phyloP scores from a whole-genome alignment of 1,284 basidiomycete genomes.

The Schizophyllum amplum region DNA sequence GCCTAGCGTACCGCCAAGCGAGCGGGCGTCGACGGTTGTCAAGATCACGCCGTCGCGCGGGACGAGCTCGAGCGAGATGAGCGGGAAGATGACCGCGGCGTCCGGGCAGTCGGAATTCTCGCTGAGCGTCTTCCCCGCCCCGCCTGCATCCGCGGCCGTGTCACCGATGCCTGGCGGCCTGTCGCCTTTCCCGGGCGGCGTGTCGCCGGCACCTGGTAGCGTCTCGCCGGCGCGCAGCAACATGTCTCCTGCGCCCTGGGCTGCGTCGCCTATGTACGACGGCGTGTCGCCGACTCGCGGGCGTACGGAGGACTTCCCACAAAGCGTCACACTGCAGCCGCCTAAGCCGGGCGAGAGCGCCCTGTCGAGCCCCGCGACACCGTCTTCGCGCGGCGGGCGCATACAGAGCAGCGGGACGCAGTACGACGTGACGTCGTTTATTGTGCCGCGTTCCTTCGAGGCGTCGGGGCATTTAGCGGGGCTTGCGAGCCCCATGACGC shows the following conservation, averaged over 20 bases:
- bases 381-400: slow-evolving; percentile 14
- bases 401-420: slow-evolving; percentile 38
- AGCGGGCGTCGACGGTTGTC: background rate
- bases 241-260: background rate
- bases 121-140: slow-evolving; percentile 60
- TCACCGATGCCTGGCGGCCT: background rate
- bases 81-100: slow-evolving; percentile 17
- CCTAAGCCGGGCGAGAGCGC: background rate
- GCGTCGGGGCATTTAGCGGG: background rate
- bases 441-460: slow-evolving; percentile 22
- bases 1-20: slow-evolving; percentile 2
- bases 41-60: slow-evolving; percentile 3
- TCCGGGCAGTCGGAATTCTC: slow-evolving; percentile 47
- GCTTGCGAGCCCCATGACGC: background rate
- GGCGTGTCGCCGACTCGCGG: slow-evolving; percentile 7
- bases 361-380: background rate
- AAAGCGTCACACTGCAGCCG: slow-evolving; percentile 3
- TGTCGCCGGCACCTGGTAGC: background rate
- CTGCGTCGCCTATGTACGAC: slow-evolving; percentile 1
- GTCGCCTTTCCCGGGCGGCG: background rate
- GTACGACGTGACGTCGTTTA: slow-evolving; percentile 71
- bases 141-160: slow-evolving; percentile 28
- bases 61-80: slow-evolving; percentile 3
- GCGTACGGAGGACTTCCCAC: slow-evolving; percentile 1
- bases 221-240: background rate